A percentile compares a stretch with the other conserved stretches of the same genome.
phyloP scores from a whole-genome alignment of 345 rosid genomes.

The Hibiscus syriacus region DNA sequence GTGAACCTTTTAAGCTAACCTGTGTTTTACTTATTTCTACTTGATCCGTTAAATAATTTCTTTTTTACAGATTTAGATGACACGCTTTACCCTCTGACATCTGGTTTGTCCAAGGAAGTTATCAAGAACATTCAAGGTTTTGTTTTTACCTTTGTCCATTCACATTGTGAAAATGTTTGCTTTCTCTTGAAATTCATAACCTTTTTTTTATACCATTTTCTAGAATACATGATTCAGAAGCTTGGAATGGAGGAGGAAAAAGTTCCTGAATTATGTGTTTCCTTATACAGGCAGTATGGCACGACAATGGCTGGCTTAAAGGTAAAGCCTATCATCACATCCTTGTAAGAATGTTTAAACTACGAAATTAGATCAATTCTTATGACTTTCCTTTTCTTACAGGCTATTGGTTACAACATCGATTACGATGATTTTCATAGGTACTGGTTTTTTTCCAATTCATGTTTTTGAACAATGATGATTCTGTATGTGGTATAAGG shows the following conservation, averaged over 20 bases:
- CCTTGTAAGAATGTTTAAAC: background rate
- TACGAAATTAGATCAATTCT: too few species aligned
- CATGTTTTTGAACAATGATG: background rate
- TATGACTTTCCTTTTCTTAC: background rate
- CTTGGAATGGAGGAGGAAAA: slow-evolving; percentile 53
- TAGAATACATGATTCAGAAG: slow-evolving; percentile 70
- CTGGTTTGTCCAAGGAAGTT: slow-evolving; percentile 52
- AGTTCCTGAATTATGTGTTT: slow-evolving; percentile 54
- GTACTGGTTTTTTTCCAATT: slow-evolving; percentile 23
- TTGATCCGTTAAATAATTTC: background rate
- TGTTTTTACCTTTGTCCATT: background rate
- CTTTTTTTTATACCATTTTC: background rate
- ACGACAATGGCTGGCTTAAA: slow-evolving; percentile 98
- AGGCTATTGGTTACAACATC: slow-evolving; percentile 83
- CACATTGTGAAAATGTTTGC: background rate
- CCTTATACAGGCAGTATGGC: slow-evolving; percentile 74
- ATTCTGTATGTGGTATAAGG: background rate
- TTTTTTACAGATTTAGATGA: slow-evolving; percentile 72
- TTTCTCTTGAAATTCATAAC: slow-evolving; percentile 4
- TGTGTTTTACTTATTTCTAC: too few species aligned
- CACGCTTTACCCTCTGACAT: slow-evolving; percentile 68
- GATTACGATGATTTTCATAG: slow-evolving; percentile 78
- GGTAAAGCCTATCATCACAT: slow-evolving; percentile 28
- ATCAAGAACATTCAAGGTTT: slow-evolving; percentile 71
- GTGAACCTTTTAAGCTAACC: background rate